Base-by-base conservation (phyloP, 371 early-diverging fungal genomes). In the Actinomortierella wolfii region DNA sequence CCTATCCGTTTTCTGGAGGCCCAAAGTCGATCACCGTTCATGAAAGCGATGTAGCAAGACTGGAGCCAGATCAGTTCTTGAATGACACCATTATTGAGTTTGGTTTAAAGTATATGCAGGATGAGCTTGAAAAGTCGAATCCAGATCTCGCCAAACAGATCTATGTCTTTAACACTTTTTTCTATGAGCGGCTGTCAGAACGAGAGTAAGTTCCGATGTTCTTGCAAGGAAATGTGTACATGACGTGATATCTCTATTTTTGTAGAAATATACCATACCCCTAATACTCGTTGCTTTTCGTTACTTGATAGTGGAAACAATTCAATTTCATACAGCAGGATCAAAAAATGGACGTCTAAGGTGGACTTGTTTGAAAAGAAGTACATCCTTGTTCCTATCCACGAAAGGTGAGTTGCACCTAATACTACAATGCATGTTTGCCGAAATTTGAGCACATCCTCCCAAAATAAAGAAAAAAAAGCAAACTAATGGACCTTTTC, bases 1-100 rank as follows among this genome's bases (percentile, higher is more conserved):
- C 61, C 21, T 77, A 57, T 51, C 77, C 77, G 20, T 76, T 74
- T 42, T 48, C 49, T 23, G 58, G 59, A 24, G 61, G 58, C 44
- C 49, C 73, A 39, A 71, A 66, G 46, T 71, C 79, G 42, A 79
- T 85, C 18, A 76, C 79, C 0, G 65, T 86, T 14, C 68, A 66
- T 5, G 64, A 59, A 1, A 79, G 82, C 26, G 88, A 87, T 59
- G 52, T 67, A 14, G 50, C 62, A 4, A 61, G 86, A 26, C 70
- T 87, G 44, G 54, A 78, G 0, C 76, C 78, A 15, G 83, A 81
- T 18, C 82, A 82, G 56, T 86, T 84, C 57, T 56, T 87, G 44
- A 85, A 85, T 59, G 88, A 87, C 61, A 79, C 79, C 6, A 51
- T 87, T 8, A 85, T 87, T 48, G 86, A 86, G 57, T 84, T 86